Percentiles rank a stretch among this genome's conserved stretches.
These are phyloP conservation scores for Penicillium brasilianum DNA, from an alignment of 2,329 filamentous ascomycete species.

Conservation along the genomic window DNA sequence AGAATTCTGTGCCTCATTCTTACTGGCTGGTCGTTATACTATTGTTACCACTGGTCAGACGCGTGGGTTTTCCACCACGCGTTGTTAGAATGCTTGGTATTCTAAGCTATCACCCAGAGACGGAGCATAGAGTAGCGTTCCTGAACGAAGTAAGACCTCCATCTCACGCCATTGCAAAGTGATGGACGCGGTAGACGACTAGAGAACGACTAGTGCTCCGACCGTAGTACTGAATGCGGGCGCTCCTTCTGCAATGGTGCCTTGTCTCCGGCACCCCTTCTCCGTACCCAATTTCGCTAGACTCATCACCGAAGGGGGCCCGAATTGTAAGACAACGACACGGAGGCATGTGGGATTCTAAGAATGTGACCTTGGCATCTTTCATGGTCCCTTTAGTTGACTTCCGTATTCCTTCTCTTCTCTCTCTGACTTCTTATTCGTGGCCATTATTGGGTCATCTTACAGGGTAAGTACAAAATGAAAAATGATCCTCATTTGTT, in stretches of 20 bases:
- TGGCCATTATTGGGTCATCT: not conserved
- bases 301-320: not conserved
- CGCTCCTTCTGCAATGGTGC: not conserved
- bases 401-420: not conserved
- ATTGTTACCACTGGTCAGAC: no score
- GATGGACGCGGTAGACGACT: not conserved
- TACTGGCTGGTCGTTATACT: not conserved
- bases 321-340: not conserved
- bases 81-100: not conserved
- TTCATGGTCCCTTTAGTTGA: not conserved
- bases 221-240: not conserved
- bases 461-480: not conserved
- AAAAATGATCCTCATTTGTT: not conserved
- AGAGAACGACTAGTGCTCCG: not conserved
- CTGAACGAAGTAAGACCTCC: not conserved
- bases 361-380: constrained; percentile 15
- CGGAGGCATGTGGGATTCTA: not conserved
- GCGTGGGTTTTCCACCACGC: not conserved
- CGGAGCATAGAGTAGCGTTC: not conserved
- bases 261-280: not conserved
- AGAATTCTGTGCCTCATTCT: not conserved
- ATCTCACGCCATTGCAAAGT: not conserved
- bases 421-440: not conserved
- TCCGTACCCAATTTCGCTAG: not conserved
- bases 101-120: not conserved